Conservation (phyloP, 2,329 filamentous ascomycete genomes). For the Pezicula radicicola region DNA sequence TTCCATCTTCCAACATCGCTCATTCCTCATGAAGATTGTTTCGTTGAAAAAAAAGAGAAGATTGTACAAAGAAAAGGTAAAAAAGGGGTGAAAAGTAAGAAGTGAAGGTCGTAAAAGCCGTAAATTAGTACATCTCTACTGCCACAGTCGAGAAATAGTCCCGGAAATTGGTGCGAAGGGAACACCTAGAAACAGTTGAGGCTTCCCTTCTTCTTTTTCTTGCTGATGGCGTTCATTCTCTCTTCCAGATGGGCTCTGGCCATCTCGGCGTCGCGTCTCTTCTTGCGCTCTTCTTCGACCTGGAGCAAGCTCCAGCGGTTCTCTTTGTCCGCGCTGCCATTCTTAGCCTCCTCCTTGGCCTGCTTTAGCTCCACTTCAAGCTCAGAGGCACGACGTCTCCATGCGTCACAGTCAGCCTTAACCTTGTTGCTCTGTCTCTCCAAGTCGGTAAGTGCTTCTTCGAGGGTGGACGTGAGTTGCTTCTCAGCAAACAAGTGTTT, state of each 20-base stretch:
- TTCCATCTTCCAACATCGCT: conserved; percentile 10
- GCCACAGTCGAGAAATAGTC: background rate
- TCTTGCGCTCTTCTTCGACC: conserved; percentile 94
- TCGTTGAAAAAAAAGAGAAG: conserved; percentile 9
- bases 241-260: conserved; percentile 88
- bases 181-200: conserved; percentile 78
- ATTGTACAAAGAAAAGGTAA: conserved; percentile 5
- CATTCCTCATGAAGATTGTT: conserved; percentile 11
- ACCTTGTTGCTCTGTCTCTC: conserved; percentile 90
- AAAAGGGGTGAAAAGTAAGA: conserved; percentile 1
- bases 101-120: conserved; percentile 3
- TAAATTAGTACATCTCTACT: background rate
- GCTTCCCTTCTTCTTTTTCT: conserved; percentile 88
- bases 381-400: conserved; percentile 79
- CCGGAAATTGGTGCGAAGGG: background rate
- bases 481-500: conserved; percentile 96
- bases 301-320: conserved; percentile 75
- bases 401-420: conserved; percentile 84
- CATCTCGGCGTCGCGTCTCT: conserved; percentile 84
- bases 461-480: conserved; percentile 89
- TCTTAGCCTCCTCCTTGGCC: conserved; percentile 42
- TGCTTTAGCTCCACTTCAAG: conserved; percentile 44
- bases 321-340: conserved; percentile 23
- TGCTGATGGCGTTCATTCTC: conserved; percentile 86
- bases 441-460: conserved; percentile 92